phyloP scores from a whole-genome alignment of 257 asterid genomes.

The Ballota nigra region DNA sequence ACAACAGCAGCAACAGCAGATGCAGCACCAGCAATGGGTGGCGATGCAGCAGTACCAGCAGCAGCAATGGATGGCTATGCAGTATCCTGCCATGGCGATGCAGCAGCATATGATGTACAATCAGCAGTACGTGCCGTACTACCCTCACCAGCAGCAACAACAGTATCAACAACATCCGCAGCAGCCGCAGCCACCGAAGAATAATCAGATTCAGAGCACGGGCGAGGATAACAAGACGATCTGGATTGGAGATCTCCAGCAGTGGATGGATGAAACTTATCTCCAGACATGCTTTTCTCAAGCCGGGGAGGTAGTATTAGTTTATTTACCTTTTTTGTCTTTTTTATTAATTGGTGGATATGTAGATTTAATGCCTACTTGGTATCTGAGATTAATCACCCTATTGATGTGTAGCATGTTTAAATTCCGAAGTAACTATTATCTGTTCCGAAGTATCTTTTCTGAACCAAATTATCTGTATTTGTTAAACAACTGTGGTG shows the following conservation, averaged over 20 bases:
- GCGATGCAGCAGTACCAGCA: slow-evolving; percentile 99
- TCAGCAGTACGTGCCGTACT: slow-evolving; percentile 80
- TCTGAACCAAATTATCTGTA: slow-evolving; percentile 5
- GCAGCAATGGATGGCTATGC: slow-evolving; percentile 93
- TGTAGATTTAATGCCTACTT: slow-evolving; percentile 20
- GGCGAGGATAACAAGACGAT: slow-evolving; percentile 84
- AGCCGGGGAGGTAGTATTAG: slow-evolving; percentile 63
- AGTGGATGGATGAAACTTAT: slow-evolving; percentile 95
- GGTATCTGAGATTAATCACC: neutral
- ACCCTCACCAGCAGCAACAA: slow-evolving; percentile 60
- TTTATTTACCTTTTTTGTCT: neutral
- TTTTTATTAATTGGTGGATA: neutral
- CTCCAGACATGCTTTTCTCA: slow-evolving; percentile 75
- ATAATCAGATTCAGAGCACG: slow-evolving; percentile 61
- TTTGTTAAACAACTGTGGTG: slow-evolving; percentile 8
- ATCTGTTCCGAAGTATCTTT: neutral
- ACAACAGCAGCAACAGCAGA: slow-evolving; percentile 51
- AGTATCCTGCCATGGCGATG: slow-evolving; percentile 82
- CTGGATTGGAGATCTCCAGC: slow-evolving; percentile 99
- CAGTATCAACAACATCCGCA: slow-evolving; percentile 47
- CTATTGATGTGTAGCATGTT: neutral
- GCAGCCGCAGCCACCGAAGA: slow-evolving; percentile 38
- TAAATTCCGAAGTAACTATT: neutral
- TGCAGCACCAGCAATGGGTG: slow-evolving; percentile 83
- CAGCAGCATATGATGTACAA: slow-evolving; percentile 85